Base-by-base conservation (phyloP, 768 basidiomycete species). In the Sarcodon aspratus region DNA sequence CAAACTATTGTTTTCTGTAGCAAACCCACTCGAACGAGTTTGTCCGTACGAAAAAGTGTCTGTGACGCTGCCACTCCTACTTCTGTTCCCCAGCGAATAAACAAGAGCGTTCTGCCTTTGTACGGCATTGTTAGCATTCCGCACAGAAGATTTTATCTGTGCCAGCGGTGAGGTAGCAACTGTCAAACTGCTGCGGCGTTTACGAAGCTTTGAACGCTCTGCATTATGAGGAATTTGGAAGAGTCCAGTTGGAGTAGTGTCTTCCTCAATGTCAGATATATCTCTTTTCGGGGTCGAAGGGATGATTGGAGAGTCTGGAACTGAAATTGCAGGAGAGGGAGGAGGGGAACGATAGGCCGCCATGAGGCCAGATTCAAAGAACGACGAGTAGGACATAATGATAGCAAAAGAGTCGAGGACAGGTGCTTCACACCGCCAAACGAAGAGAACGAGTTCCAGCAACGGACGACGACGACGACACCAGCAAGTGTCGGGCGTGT, bases 361-460 rank as follows among this genome's bases (percentile, higher is more conserved):
- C 35, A 82, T 75, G 34, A 85, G 71, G 17, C 82, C 82, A 36
- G 81, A 82, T 33, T 81, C 79, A 63, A 85, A 85, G 56, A 85
- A 79, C 7, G 76, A 66, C 32, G 82, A 85, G 57, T 85, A 85
- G 1, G 42, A 59, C 40, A 42, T 42, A 27, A 11, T 18, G 13
- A n/a, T n/a, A n/a, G n/a, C n/a, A 3, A 27, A 27, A 27, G 21
- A 27, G 21, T 27, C 21, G 21, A 27, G 21, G 21, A 27, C 3
- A 27, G 21, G 5, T 27, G 21, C 21, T 27, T 27, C 21, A 27
- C 21, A 5, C 5, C 5, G 21, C 21, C 21, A 27, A 27, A 27
- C 21, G 21, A 27, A 27, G 21, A 27, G 21, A 27, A 5, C 21
- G 5, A 27, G 21, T 5, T 27, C 21, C 21, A 27, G 21, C 21